Evolutionary conservation across 2,329 filamentous ascomycete species (phyloP), one percentile per base, ranked within the genome.

Genomic region (Calonectria crousiana): DNA sequence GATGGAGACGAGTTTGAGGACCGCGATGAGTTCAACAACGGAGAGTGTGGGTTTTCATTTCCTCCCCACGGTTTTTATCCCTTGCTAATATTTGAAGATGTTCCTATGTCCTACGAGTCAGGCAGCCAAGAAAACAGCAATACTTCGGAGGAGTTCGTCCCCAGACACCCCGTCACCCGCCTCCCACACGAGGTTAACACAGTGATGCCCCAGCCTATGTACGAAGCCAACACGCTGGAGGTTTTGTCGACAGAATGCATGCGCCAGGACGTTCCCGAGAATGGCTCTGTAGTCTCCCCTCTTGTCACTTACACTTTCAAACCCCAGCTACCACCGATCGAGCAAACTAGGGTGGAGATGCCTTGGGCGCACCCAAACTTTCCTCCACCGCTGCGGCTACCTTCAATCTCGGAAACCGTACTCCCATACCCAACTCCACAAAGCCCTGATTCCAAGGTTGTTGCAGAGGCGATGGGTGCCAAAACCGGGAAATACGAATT

Each of bases 401-500:
- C 79, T 18, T 69, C 80, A 3, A 72, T 82, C 26, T 71, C 75
- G 0, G 74, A 78, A 51, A 70, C 76, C 6, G 69, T 78, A 41
- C 66, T 70, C 23, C 53, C n/a, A 26, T 73, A 71, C 11, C 47
- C 13, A 1, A 47, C 47, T 10, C 49, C 58, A 14, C 72, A 56
- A 18, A 64, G 44, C n/a, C 41, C 66, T 3, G 41, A 67, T 30
- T 23, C 56, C 9, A 51, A 67, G 16, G 65, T 65, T 16, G n/a
- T 72, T 28, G 82, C 81, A 20, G 81, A 84, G 49, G 65, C 77
- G 9, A 78, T 87, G 53, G 85, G 85, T 1, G 77, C 81, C 30
- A 83, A 79, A 66, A 83, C 81, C 4, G 86, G 84, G 1, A 87
- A 87, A 65, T 73, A 73, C 11, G 85, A 86, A 28, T 87, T 79